Percentiles rank a stretch among this genome's conserved stretches.
Conservation (phyloP, 352 stramenopile genomes). For the Globisporangium spinosum region DNA sequence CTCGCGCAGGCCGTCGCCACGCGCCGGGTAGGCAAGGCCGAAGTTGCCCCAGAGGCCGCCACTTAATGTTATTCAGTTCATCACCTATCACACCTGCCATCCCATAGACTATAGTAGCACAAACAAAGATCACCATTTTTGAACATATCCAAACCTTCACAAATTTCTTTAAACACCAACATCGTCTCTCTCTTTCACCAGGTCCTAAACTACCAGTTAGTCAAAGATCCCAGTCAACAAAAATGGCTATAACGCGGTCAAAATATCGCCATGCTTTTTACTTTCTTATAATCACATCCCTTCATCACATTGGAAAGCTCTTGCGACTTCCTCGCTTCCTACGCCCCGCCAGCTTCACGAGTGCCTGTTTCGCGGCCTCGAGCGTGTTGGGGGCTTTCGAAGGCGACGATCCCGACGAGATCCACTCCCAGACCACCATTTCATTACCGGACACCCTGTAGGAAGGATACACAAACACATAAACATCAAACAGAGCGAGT, state of each 20-base stretch:
- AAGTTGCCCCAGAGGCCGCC: neutral
- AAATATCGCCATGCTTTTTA: neutral
- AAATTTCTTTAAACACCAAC: neutral
- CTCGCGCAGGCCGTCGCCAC: conserved; percentile 52
- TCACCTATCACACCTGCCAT: neutral
- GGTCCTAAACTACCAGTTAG: neutral
- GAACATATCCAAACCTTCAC: neutral
- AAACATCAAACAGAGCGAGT: neutral
- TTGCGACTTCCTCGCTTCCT: conserved; percentile 17
- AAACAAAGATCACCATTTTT: conserved; percentile 1
- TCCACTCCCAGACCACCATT: conserved; percentile 61
- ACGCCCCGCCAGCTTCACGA: conserved; percentile 10
- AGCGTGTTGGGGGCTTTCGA: conserved; percentile 19
- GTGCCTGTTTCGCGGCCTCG: conserved; percentile 10
- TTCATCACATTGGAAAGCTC: conserved; percentile 19
- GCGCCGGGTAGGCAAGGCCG: conserved; percentile 24
- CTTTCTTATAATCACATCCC: neutral
- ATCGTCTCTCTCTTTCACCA: neutral
- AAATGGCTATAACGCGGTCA: neutral
- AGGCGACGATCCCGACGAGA: conserved; percentile 36
- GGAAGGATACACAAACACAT: conserved; percentile 10
- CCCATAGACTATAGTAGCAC: neutral
- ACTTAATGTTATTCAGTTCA: conserved; percentile 5
- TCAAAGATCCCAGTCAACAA: neutral
- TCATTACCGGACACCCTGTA: conserved; percentile 36